Percentiles rank a stretch among this genome's conserved stretches.
Conservation (phyloP, 2,329 filamentous ascomycete species). For the Didymella pomorum region DNA sequence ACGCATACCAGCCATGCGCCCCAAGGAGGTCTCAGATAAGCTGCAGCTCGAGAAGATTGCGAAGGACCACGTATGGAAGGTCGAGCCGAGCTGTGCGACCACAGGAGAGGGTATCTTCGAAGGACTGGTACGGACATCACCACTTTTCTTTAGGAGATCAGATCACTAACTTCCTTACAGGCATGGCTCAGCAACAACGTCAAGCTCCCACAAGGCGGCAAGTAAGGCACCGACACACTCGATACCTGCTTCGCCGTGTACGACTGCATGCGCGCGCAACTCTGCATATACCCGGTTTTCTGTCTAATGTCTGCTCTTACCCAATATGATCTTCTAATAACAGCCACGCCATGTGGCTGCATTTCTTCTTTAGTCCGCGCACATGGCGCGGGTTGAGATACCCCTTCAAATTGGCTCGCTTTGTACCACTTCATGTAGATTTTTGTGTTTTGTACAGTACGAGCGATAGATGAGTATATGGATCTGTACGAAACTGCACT, state of each 20-base stretch:
- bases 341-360: constrained; percentile 12
- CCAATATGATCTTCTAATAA: constrained; percentile 38
- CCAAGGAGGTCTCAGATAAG: constrained; percentile 59
- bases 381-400: constrained; percentile 24
- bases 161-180: constrained; percentile 21
- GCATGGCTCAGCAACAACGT: constrained; percentile 62
- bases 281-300: constrained; percentile 51
- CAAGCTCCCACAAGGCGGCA: constrained; percentile 53
- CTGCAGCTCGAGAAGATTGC: constrained; percentile 60
- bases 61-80: constrained; percentile 63
- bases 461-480: constrained; percentile 35
- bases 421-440: constrained; percentile 25
- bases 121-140: constrained; percentile 50
- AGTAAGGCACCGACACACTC: constrained; percentile 34
- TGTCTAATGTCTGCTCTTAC: constrained; percentile 33
- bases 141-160: constrained; percentile 1
- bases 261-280: constrained; percentile 46
- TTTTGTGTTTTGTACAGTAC: constrained; percentile 19
- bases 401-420: constrained; percentile 22
- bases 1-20: constrained; percentile 55
- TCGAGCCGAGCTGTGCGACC: constrained; percentile 62
- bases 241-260: constrained; percentile 32
- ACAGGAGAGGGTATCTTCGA: constrained; percentile 63
- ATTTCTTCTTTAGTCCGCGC: constrained; percentile 20
- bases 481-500: constrained; percentile 29